Evolutionary conservation across 2,329 filamentous ascomycete species (phyloP), one percentile per base, ranked within the genome.

Genomic region (Diaporthe sp.): DNA sequence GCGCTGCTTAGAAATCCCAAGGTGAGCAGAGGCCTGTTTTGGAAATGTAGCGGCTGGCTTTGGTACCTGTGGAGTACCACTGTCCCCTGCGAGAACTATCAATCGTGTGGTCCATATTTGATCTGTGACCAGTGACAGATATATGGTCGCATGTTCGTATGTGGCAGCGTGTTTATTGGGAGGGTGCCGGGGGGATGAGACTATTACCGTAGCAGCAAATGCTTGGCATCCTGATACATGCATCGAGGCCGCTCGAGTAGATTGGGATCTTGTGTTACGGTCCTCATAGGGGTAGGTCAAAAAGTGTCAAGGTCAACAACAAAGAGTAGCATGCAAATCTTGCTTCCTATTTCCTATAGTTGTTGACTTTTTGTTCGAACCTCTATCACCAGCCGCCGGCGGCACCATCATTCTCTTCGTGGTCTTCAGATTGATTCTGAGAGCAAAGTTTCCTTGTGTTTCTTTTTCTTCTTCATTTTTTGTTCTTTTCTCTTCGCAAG

Each of bases 41-140:
- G 39, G 17, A 65, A 65, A 31, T 46, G 60, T 65, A 28, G 60
- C 39, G 60, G 39, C 15, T 46, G 39, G 25, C 6, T 25, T 28
- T 31, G 60, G n/a, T 25, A 13, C 2, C 12, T 46, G 39, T 28
- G 60, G 39, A 9, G 4, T 3, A 17, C 1, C 60, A 15, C 37
- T 13, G 39, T 46, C 17, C 25, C 60, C 60, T 10, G n/a, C 15
- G 15, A 31, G 17, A 31, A 46, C 39, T 3, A 19, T 34, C 42
- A 46, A 46, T 31, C 6, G 60, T 19, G 19, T 31, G 60, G 39
- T 46, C 60, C 39, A 46, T 46, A 44, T 65, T 65, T 46, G 60
- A 65, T 65, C 60, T 65, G 60, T 65, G 60, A 65, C 60, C 39
- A 28, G 39, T 65, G 39, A 28, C 60, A 65, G 60, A 46, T 31